Conservation (phyloP, 768 basidiomycete species). For the Boletus rubroflammeus region DNA sequence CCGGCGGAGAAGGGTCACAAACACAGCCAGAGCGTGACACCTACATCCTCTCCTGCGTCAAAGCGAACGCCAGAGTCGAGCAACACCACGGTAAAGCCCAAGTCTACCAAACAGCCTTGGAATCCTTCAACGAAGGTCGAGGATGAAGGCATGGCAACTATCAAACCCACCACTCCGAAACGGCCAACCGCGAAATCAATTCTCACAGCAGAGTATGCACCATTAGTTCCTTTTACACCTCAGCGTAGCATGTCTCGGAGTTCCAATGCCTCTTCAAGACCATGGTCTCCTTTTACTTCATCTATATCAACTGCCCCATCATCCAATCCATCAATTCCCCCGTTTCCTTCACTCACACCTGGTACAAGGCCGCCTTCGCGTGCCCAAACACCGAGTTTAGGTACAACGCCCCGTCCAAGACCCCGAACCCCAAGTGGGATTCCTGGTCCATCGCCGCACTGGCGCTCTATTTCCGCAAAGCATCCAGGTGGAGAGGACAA, state of each 20-base stretch:
- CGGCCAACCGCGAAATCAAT: conserved; percentile 48
- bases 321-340: conserved; percentile 37
- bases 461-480: conserved; percentile 47
- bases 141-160: conserved; percentile 43
- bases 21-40: conserved; percentile 67
- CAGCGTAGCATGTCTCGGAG: conserved; percentile 67
- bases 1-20: conserved; percentile 65
- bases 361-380: conserved; percentile 47
- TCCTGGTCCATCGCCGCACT: conserved; percentile 55
- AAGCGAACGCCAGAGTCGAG: conserved; percentile 35
- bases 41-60: conserved; percentile 56
- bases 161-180: conserved; percentile 50
- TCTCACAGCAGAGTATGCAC: conserved; percentile 39
- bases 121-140: conserved; percentile 80
- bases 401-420: conserved; percentile 59
- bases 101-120: conserved; percentile 55
- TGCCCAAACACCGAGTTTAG: conserved; percentile 50
- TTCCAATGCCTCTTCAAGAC: conserved; percentile 74
- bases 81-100: conserved; percentile 40
- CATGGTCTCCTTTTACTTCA: conserved; percentile 75
- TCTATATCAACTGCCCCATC: conserved; percentile 69
- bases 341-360: conserved; percentile 25
- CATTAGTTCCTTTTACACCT: conserved; percentile 48
- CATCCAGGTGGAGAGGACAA: conserved; percentile 45
- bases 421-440: conserved; percentile 80